A percentile compares a stretch with the other conserved stretches of the same genome.
These are phyloP conservation scores for Pseudohalonectria lignicola DNA, from an alignment of 2,329 filamentous ascomycete genomes.

Conservation along the genomic window DNA sequence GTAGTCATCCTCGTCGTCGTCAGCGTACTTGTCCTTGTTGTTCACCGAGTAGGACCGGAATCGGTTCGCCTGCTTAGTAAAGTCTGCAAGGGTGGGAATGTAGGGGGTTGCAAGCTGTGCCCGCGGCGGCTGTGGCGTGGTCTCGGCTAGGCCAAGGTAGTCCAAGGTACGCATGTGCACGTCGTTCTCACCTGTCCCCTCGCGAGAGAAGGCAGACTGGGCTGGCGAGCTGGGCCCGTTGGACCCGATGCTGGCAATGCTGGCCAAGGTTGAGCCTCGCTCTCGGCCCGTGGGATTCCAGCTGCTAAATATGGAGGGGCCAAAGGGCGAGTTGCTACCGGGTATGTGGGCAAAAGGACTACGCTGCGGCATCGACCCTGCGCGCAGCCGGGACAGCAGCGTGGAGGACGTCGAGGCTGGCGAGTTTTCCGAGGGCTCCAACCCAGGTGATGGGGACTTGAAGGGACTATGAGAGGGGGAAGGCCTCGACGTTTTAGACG, in stretches of 20 bases:
- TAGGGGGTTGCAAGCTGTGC: slow-evolving; percentile 67
- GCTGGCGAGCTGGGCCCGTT: slow-evolving; percentile 83
- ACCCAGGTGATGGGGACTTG: slow-evolving; percentile 52
- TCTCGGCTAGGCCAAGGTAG: slow-evolving; percentile 85
- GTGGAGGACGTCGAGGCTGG: slow-evolving; percentile 48
- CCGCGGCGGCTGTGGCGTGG: slow-evolving; percentile 67
- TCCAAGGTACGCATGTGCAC: slow-evolving; percentile 85
- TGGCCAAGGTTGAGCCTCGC: slow-evolving; percentile 72
- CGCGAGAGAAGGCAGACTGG: slow-evolving; percentile 75
- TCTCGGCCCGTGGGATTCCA: slow-evolving; percentile 72
- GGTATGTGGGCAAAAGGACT: slow-evolving; percentile 52
- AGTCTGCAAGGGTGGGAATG: slow-evolving; percentile 63
- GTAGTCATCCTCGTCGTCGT: slow-evolving; percentile 74
- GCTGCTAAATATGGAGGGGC: slow-evolving; percentile 79
- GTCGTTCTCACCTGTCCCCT: slow-evolving; percentile 76
- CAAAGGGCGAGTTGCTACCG: slow-evolving; percentile 59
- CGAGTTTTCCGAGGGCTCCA: slow-evolving; percentile 32
- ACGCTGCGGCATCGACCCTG: slow-evolving; percentile 89
- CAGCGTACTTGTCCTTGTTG: slow-evolving; percentile 93
- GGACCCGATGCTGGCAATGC: slow-evolving; percentile 76
- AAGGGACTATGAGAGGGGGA: slow-evolving; percentile 84
- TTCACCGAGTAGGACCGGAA: slow-evolving; percentile 98
- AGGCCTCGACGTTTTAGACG: slow-evolving; percentile 71
- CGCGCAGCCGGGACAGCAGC: slow-evolving; percentile 73
- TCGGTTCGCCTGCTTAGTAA: slow-evolving; percentile 69